Percentiles rank a stretch among this genome's conserved stretches.
phyloP scores from a whole-genome alignment of 495 filamentous ascomycete species.

The Opeltia flavorubescens region DNA sequence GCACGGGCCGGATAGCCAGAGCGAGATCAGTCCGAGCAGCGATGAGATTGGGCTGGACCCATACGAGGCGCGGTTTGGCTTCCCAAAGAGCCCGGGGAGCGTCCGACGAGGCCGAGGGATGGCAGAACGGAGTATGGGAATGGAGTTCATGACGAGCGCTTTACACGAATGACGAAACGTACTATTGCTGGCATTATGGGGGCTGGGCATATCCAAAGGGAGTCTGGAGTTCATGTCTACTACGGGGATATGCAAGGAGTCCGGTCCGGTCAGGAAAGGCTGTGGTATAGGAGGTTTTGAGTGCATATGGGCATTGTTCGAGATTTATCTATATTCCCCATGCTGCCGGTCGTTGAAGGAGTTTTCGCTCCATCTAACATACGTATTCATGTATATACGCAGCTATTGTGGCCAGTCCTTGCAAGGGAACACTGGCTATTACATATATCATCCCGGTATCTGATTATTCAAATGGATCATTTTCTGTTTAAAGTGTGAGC shows the following conservation, averaged over 20 bases:
- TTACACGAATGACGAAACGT: slow-evolving; percentile 9
- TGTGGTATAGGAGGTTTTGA: background rate
- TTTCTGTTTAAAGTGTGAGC: no score
- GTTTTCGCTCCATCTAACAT: no score
- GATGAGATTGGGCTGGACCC: slow-evolving; percentile 15
- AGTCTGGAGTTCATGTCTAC: no score
- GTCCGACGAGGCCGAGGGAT: slow-evolving; percentile 10
- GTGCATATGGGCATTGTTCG: background rate
- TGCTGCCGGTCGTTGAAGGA: background rate
- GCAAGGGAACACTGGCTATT: no score
- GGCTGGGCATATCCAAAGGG: background rate
- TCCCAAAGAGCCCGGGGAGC: slow-evolving; percentile 10
- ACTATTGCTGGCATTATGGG: background rate
- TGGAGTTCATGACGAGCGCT: slow-evolving; percentile 19
- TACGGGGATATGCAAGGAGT: no score
- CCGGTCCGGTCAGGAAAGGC: background rate
- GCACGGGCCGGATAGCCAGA: slow-evolving; percentile 16
- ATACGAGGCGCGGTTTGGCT: slow-evolving; percentile 8
- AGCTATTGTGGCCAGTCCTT: no score
- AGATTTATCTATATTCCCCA: background rate
- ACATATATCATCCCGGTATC: no score
- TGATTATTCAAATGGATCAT: no score
- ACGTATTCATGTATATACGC: no score
- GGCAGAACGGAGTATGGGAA: slow-evolving; percentile 11
- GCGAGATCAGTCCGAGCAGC: slow-evolving; percentile 13